Evolutionary conservation across 768 basidiomycete genomes (phyloP), one percentile per base, ranked within the genome.

Genomic region (Lactarius sp.): DNA sequence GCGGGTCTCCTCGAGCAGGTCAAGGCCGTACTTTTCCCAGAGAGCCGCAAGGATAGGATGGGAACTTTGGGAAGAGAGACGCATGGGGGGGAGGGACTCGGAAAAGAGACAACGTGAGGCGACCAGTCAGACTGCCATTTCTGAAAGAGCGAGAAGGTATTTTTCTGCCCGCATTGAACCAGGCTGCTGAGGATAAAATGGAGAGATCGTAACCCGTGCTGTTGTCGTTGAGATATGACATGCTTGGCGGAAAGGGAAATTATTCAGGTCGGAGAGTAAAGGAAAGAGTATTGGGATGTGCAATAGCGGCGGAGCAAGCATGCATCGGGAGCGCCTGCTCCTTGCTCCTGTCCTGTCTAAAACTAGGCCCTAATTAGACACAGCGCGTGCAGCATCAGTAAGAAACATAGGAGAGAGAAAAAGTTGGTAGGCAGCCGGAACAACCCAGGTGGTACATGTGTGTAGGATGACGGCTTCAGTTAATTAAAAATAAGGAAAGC

Each of bases 21-120:
- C 79, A 60, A 82, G 75, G 59, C 79, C 78, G 72, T 85, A 85
- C 2, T 83, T 82, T 74, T 79, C 79, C 83, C 85, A 66, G 31
- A 22, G 27, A n/a, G 27, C 41, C 5, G 36, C 4, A 37, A 31
- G 7, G 20, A 7, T 13, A 9, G 36, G 37, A 36, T 61, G 47
- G 42, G n/a, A n/a, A n/a, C n/a, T n/a, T n/a, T n/a, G n/a, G n/a
- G 7, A 10, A 10, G 52, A 27, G 27, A 27, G 27, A 27, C 27
- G 27, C 4, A 46, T 10, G 27, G 18, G 10, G 8, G 2, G 20
- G 9, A 3, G 31, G 16, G 34, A 27, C 22, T 27, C 22, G 22
- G 22, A 41, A 0, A 18, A 13, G 1, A 39, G 7, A 5, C 20
- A 6, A 31, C 22, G 22, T 27, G 22, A 27, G 22, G 22, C 22